Conservation (phyloP, 2,329 filamentous ascomycete species). For the Zymoseptoria passerinii region DNA sequence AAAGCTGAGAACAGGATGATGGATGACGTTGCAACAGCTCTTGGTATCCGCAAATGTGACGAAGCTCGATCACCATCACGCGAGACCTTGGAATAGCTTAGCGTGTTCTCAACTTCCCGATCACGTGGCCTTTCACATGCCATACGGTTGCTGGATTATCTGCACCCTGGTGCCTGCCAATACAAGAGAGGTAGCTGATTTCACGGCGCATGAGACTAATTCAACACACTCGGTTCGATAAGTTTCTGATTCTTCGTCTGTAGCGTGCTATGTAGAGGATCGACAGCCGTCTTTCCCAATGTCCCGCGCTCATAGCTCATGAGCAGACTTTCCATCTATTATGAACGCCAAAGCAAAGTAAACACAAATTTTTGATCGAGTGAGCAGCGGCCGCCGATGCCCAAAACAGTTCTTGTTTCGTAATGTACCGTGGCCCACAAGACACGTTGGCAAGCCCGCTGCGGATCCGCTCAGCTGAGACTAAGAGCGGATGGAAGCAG, state of each 20-base stretch:
- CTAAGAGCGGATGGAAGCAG: slow-evolving; percentile 15
- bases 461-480: slow-evolving; percentile 14
- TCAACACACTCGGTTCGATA: neutral
- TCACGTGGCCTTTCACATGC: neutral
- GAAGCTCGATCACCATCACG: neutral
- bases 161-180: neutral
- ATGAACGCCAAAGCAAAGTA: slow-evolving; percentile 16
- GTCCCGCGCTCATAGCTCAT: neutral
- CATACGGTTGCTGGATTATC: no score
- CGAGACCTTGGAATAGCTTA: neutral
- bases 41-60: neutral
- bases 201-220: neutral
- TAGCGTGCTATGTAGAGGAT: neutral
- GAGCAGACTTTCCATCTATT: slow-evolving; percentile 9
- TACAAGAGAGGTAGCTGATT: neutral
- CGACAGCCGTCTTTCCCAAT: neutral
- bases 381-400: slow-evolving; percentile 14
- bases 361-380: slow-evolving; percentile 15
- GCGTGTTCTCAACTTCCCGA: neutral
- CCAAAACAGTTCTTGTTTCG: slow-evolving; percentile 17
- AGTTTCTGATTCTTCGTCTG: neutral
- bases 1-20: neutral
- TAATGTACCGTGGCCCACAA: slow-evolving; percentile 17
- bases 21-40: neutral
- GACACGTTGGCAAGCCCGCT: slow-evolving; percentile 12